These are phyloP conservation scores for Aspergillus aculeatus DNA, from an alignment of 2,329 filamentous ascomycete genomes.

Conservation along the genomic window DNA sequence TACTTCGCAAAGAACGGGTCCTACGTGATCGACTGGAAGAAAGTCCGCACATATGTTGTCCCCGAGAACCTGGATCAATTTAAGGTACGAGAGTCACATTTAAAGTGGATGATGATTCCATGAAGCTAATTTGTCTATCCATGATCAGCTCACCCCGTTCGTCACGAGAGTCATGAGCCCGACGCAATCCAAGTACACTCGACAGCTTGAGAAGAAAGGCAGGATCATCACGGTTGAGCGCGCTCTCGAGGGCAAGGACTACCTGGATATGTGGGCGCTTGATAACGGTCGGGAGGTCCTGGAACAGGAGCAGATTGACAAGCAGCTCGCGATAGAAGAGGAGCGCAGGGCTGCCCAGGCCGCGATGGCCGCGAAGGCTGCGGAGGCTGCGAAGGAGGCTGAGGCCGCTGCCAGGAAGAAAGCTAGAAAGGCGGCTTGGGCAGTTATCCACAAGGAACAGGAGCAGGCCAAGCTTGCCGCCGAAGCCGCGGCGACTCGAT, in stretches of 20 bases:
- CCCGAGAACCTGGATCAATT: slow-evolving; percentile 68
- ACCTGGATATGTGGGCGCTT: slow-evolving; percentile 40
- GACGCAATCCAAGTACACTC: slow-evolving; percentile 34
- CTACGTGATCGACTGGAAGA: slow-evolving; percentile 79
- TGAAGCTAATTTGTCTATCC: slow-evolving; percentile 38
- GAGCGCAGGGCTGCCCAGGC: neutral
- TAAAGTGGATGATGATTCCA: too few relatives aligned
- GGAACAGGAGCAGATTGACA: slow-evolving; percentile 24
- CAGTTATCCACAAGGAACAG: too few relatives aligned
- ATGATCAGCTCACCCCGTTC: slow-evolving; percentile 45
- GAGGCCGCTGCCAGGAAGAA: neutral
- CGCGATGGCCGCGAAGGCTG: neutral
- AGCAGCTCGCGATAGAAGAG: slow-evolving; percentile 5
- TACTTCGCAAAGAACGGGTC: slow-evolving; percentile 61
- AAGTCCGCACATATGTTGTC: slow-evolving; percentile 87
- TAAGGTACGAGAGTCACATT: slow-evolving; percentile 55
- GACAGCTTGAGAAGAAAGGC: slow-evolving; percentile 31
- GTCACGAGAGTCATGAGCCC: slow-evolving; percentile 44
- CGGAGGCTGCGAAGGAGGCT: too few relatives aligned
- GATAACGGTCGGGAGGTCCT: slow-evolving; percentile 37
- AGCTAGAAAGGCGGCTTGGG: neutral
- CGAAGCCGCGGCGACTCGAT: neutral
- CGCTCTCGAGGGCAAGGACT: slow-evolving; percentile 36
- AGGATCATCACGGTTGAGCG: slow-evolving; percentile 26
- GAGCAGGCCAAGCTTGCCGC: neutral